phyloP scores from a whole-genome alignment of 768 basidiomycete species.

The Grammothele lineata region DNA sequence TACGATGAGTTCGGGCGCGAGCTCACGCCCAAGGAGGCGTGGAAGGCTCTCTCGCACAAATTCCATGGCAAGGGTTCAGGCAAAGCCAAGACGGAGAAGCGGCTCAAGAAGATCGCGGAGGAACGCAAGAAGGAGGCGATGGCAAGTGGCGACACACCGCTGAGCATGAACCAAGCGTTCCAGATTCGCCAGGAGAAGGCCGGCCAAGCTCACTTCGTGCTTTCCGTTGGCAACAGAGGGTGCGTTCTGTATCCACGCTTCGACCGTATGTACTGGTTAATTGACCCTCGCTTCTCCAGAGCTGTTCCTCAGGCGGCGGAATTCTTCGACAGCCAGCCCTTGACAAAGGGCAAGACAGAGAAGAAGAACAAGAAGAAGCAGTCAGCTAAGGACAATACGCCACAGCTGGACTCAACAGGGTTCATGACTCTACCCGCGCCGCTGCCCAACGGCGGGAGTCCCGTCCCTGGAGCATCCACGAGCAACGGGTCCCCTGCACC shows the following conservation, averaged over 20 bases:
- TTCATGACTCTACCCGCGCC: constrained; percentile 75
- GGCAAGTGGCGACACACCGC: constrained; percentile 91
- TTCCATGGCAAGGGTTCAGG: constrained; percentile 99
- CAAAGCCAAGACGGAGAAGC: constrained; percentile 95
- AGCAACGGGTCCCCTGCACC: constrained; percentile 56
- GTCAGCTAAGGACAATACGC: constrained; percentile 45
- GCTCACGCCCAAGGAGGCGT: constrained; percentile 92
- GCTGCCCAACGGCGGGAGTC: constrained; percentile 36
- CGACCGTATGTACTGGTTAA: not conserved
- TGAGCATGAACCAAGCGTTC: constrained; percentile 94
- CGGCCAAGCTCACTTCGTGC: constrained; percentile 93
- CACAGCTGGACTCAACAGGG: constrained; percentile 45
- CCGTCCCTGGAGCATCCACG: constrained; percentile 24
- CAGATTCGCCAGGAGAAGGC: constrained; percentile 89
- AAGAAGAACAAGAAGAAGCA: constrained; percentile 81
- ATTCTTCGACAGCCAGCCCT: constrained; percentile 75
- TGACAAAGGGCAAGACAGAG: constrained; percentile 81
- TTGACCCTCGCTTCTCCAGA: constrained; percentile 32
- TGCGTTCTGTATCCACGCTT: constrained; percentile 33
- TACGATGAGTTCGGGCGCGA: constrained; percentile 92
- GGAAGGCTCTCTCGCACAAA: constrained; percentile 96
- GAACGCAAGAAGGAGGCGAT: constrained; percentile 93
- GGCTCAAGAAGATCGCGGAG: constrained; percentile 95
- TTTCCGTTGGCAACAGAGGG: constrained; percentile 93
- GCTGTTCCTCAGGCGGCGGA: constrained; percentile 84